Base-by-base conservation (phyloP, 2,329 filamentous ascomycete species). In the Aspergillus fijiensis region DNA sequence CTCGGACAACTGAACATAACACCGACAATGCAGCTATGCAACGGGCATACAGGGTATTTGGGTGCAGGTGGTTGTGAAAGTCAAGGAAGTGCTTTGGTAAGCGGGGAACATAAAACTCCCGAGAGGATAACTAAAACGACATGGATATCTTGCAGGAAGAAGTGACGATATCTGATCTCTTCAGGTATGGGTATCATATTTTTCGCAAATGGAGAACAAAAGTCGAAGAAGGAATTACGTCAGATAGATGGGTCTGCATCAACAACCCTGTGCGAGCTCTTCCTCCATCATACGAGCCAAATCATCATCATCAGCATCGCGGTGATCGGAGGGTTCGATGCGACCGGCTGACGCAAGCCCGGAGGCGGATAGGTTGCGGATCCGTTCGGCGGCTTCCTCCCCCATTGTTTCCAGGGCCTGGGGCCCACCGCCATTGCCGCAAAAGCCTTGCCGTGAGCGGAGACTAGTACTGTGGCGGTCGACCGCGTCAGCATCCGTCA, bases 251-350 rank as follows among this genome's bases (percentile, higher is more conserved):
- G 23, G 52, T 53, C 51, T 58, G 29, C 58, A 27, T 59, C 58
- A 59, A 49, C 58, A 59, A 49, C 35, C 50, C 49, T 54, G 58
- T 27, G 61, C 64, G n/a, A 73, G 51, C 53, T 73, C 70, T 57
- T 61, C 63, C 54, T 72, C 70, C 61, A 72, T 64, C 59, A 64
- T 57, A 42, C 61, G 69, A 23, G 63, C 65, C 19, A 72, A 53
- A 19, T 71, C 67, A 23, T 71, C 70, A 47, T 70, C 63, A 3
- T 61, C 35, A 23, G 23, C 23, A 53, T 53, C 25, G 12, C 6
- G 16, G 35, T 57, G 51, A 23, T 48, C 33, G 4, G 48, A 33
- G 27, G 35, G 33, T 12, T 35, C 19, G 7, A 23, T 45, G 21
- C 11, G 42, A 48, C 14, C 31, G 50, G 48, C 33, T 59, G 58